Base-by-base conservation (phyloP, 768 basidiomycete genomes). In the Suillus ampliporus region DNA sequence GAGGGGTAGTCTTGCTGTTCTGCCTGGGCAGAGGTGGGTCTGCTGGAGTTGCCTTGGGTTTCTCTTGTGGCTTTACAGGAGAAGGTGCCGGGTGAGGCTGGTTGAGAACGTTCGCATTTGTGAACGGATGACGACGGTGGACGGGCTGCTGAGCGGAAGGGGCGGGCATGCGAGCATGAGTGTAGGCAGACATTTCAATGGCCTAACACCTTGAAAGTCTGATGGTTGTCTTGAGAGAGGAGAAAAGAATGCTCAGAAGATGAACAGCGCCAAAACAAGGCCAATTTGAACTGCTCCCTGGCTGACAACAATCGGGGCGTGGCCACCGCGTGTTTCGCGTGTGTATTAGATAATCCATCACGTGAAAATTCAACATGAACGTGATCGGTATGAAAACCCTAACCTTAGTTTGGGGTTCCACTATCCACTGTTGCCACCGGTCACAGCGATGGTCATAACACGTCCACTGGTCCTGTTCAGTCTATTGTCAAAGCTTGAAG, bases 1-100 rank as follows among this genome's bases (percentile, higher is more conserved):
- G 92, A 0, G 92, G 92, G 0, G 87, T 82, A 2, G 89, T 88
- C 76, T 92, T 94, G 69, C 83, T 89, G 75, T 92, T 94, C 80
- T 94, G 92, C 61, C 91, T 83, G 40, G 89, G 88, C 17, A 94
- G 74, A 10, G 92, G 92, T 1, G 91, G 89, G 8, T 87, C 88
- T 1, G 76, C 56, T 1, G 84, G 79, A 5, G 67, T 64, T 50
- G 78, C 73, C 65, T 78, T 76, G 54, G 79, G 79, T 50, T 70
- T 75, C 43, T 82, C 78, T 5, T 73, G 77, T 43, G 72, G 76
- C 61, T 79, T 79, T 56, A 56, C 54, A 7, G 79, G 77, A 5
- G 69, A 65, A 1, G 79, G 69, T 4, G 73, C 67, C 23, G 65
- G 71, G 35, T 67, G 78, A 28, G 62, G 70, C 57, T 78, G 75